phyloP scores from a whole-genome alignment of 805 yeast species.

The Zygoascus ofunaensis region DNA sequence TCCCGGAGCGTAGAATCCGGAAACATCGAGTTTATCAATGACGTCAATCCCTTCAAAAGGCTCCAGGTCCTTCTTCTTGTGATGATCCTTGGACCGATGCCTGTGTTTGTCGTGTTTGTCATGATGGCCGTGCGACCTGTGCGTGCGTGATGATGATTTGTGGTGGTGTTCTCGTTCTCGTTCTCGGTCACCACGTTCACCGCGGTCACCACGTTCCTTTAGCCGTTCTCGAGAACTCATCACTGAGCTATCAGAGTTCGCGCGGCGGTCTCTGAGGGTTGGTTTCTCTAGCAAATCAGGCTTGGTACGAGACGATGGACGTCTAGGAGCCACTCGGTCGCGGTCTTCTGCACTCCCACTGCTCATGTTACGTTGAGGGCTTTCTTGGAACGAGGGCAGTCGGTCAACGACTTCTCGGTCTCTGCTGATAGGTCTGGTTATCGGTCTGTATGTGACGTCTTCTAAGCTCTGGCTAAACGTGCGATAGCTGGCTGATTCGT shows the following conservation, averaged over 20 bases:
- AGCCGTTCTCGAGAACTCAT: constrained; percentile 13
- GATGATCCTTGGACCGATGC: not conserved
- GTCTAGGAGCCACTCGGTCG: not conserved
- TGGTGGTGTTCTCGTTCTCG: constrained; percentile 18
- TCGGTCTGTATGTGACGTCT: not conserved
- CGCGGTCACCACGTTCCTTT: constrained; percentile 3
- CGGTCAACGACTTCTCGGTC: not conserved
- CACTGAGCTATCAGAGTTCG: constrained; percentile 19
- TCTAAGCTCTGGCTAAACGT: not conserved
- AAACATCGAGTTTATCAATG: constrained; percentile 91
- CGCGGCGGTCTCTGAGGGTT: constrained; percentile 22
- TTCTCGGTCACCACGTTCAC: constrained; percentile 12
- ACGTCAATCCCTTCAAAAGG: constrained; percentile 61
- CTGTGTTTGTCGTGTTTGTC: constrained; percentile 15
- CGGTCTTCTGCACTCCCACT: not conserved
- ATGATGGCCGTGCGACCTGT: not conserved
- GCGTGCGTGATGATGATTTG: not conserved
- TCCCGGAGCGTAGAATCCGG: constrained; percentile 85
- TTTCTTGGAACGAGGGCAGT: not conserved
- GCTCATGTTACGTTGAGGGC: not conserved
- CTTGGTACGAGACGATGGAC: not conserved
- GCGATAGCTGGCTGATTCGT: not conserved
- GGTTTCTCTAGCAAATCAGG: constrained; percentile 13
- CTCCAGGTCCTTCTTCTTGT: constrained; percentile 4
- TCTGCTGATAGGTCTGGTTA: not conserved